phyloP scores from a whole-genome alignment of 2,329 filamentous ascomycete genomes.

The Arthrinium phaeospermum region DNA sequence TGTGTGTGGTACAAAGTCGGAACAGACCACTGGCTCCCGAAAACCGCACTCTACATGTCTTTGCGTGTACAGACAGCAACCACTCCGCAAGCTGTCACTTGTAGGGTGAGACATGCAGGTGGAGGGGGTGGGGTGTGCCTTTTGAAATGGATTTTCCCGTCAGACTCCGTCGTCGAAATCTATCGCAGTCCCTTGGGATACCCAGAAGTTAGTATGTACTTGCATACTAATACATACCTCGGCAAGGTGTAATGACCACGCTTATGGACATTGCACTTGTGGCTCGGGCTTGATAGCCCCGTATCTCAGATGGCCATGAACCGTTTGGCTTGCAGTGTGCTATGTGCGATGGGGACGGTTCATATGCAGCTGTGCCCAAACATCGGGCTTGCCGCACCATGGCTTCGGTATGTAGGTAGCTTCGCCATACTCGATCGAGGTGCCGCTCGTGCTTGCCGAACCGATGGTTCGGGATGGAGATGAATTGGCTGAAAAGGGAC shows the following conservation, averaged over 20 bases:
- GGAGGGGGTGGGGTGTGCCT: neutral
- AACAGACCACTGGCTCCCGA: neutral
- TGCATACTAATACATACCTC: neutral
- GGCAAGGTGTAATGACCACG: neutral
- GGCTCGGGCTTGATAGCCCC: neutral
- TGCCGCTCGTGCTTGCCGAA: neutral
- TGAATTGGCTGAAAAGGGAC: neutral
- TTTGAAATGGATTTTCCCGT: neutral
- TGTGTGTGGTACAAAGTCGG: slow-evolving; percentile 8
- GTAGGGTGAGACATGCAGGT: slow-evolving; percentile 11
- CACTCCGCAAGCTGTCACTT: slow-evolving; percentile 4
- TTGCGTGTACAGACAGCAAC: neutral
- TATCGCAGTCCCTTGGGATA: neutral
- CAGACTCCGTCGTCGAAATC: neutral
- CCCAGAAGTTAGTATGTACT: neutral
- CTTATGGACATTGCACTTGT: neutral
- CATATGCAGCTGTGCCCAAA: slow-evolving; percentile 13
- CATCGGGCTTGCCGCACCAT: slow-evolving; percentile 8
- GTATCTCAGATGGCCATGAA: neutral
- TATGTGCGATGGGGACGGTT: slow-evolving; percentile 8
- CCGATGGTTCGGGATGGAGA: slow-evolving; percentile 10
- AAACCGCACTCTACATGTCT: neutral
- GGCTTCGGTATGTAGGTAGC: neutral
- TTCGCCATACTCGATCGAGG: slow-evolving; percentile 8
- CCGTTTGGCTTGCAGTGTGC: neutral